phyloP scores from a whole-genome alignment of 495 filamentous ascomycete species.

The Penicillium lividum region DNA sequence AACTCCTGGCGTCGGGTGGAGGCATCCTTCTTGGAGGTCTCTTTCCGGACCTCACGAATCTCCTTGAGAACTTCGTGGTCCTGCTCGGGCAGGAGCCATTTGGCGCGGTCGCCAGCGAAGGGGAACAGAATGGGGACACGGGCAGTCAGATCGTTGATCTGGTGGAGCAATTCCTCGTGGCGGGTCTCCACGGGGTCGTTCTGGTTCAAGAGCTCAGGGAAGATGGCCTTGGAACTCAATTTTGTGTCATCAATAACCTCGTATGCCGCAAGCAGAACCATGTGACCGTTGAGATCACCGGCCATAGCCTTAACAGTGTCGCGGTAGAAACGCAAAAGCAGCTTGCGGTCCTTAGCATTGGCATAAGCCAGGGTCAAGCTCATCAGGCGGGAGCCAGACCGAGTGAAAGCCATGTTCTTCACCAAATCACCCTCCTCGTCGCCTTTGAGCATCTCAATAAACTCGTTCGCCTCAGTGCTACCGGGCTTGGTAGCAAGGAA shows the following conservation, averaged over 20 bases:
- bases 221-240: constrained; percentile 78
- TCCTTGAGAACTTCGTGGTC: constrained; percentile 69
- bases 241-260: constrained; percentile 94
- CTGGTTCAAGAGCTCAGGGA: constrained; percentile 77
- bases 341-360: constrained; percentile 88
- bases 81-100: constrained; percentile 62
- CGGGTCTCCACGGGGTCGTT: constrained; percentile 55
- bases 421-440: constrained; percentile 86
- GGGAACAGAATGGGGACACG: constrained; percentile 82
- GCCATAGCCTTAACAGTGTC: constrained; percentile 81
- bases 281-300: constrained; percentile 73
- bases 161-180: constrained; percentile 59
- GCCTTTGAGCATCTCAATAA: constrained; percentile 84
- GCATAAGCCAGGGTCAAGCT: constrained; percentile 79
- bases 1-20: constrained; percentile 74
- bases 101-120: constrained; percentile 69
- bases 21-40: constrained; percentile 89
- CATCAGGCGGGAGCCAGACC: constrained; percentile 78
- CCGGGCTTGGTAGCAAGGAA: constrained; percentile 76
- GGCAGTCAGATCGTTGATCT: constrained; percentile 68
- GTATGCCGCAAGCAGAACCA: constrained; percentile 78
- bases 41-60: constrained; percentile 71
- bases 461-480: constrained; percentile 78
- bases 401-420: constrained; percentile 95
- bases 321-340: constrained; percentile 81